Percentiles rank a stretch among this genome's conserved stretches.
These are phyloP conservation scores for Steccherinum ochraceum DNA, from an alignment of 768 basidiomycete genomes.

Conservation along the genomic window DNA sequence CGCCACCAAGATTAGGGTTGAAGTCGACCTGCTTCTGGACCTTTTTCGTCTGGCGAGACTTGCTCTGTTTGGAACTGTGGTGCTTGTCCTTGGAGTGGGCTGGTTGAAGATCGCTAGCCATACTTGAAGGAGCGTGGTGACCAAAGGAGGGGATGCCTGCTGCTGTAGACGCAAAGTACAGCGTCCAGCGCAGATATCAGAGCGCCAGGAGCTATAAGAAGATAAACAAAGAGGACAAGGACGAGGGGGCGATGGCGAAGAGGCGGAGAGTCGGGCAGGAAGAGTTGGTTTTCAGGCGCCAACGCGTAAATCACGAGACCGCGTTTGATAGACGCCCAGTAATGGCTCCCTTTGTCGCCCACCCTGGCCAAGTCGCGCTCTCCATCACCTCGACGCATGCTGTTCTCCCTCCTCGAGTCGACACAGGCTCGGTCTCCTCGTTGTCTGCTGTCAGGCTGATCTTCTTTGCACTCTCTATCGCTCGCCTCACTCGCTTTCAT, in stretches of 20 bases:
- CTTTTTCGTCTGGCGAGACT: neutral
- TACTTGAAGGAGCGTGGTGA: slow-evolving; percentile 1
- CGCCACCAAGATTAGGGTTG: slow-evolving; percentile 5
- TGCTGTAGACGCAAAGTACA: neutral
- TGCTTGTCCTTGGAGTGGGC: neutral
- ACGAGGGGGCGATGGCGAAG: neutral
- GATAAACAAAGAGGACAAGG: neutral
- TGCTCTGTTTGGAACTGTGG: slow-evolving; percentile 1
- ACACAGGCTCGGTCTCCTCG: neutral
- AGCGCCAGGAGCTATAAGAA: neutral
- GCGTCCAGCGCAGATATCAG: neutral
- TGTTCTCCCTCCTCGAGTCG: neutral
- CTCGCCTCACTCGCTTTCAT: neutral
- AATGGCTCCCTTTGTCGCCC: neutral
- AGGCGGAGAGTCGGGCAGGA: slow-evolving; percentile 1
- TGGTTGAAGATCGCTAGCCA: neutral
- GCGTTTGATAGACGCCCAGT: neutral
- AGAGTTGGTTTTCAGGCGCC: neutral
- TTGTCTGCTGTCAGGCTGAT: neutral
- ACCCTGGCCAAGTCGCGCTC: too few relatives aligned
- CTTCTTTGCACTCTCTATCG: neutral
- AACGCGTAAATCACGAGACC: neutral
- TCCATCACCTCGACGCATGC: neutral
- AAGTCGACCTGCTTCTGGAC: slow-evolving; percentile 1
- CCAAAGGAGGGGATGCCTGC: slow-evolving; percentile 10